A percentile compares a stretch with the other conserved stretches of the same genome.
phyloP scores from a whole-genome alignment of 495 filamentous ascomycete species.

The Aspergillus coremiiformis region DNA sequence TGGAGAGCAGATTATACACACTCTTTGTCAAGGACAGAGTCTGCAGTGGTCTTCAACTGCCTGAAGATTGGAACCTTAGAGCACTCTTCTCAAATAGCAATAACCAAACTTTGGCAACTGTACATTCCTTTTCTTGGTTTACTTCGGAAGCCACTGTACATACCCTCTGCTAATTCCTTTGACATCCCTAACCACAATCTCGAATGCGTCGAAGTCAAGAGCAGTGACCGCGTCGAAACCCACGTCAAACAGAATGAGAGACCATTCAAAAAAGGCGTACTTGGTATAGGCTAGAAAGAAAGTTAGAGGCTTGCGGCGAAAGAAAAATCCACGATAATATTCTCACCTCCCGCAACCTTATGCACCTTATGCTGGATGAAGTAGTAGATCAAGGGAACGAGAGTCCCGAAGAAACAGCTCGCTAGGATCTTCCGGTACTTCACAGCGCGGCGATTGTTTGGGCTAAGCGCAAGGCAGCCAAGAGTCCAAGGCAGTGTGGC shows the following conservation, averaged over 20 bases:
- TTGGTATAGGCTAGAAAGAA: constrained; percentile 77
- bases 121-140: constrained; percentile 48
- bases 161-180: constrained; percentile 97
- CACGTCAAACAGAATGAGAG: constrained; percentile 89
- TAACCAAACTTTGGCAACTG: constrained; percentile 32
- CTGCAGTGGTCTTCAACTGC: constrained; percentile 55
- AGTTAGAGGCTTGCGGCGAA: constrained; percentile 8
- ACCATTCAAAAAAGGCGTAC: constrained; percentile 98
- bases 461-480: constrained; percentile 84
- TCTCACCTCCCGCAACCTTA: constrained; percentile 82
- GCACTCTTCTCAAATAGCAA: constrained; percentile 31
- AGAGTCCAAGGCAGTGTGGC: constrained; percentile 93
- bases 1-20: constrained; percentile 41
- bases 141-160: constrained; percentile 95
- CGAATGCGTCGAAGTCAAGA: constrained; percentile 87
- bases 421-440: constrained; percentile 86
- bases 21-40: constrained; percentile 83
- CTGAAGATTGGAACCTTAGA: constrained; percentile 44
- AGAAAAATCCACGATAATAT: constrained; percentile 4
- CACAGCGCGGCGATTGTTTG: constrained; percentile 73
- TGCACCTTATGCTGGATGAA: constrained; percentile 99
- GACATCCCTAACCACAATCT: constrained; percentile 80
- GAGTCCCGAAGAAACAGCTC: constrained; percentile 77
- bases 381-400: constrained; percentile 88
- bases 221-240: constrained; percentile 94